A percentile compares a stretch with the other conserved stretches of the same genome.
Conservation (phyloP, 345 rosid species). For the Hypericum androsaemum region DNA sequence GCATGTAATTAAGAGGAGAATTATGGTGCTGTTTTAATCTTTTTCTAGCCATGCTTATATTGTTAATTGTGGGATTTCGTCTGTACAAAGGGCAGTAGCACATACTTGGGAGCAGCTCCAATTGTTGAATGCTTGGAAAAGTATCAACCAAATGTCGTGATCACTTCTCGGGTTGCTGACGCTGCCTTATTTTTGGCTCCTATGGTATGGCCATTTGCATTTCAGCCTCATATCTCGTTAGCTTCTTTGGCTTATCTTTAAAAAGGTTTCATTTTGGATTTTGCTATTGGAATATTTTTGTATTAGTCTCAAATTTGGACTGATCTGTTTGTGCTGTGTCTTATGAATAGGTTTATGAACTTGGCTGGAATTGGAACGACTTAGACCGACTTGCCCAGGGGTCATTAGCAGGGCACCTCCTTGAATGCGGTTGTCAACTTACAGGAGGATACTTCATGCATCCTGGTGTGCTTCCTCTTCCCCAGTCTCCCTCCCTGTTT, state of each 20-base stretch:
- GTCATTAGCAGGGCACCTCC: slow-evolving; percentile 78
- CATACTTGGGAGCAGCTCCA: slow-evolving; percentile 92
- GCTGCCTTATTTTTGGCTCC: slow-evolving; percentile 90
- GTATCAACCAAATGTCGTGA: slow-evolving; percentile 66
- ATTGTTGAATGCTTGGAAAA: slow-evolving; percentile 84
- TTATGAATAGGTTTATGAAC: slow-evolving; percentile 58
- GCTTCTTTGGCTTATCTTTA: too few relatives aligned
- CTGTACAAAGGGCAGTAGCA: slow-evolving; percentile 56
- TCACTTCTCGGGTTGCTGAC: slow-evolving; percentile 85
- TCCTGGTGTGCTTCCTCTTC: slow-evolving; percentile 47
- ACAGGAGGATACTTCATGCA: slow-evolving; percentile 99
- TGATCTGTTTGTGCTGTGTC: slow-evolving; percentile 5
- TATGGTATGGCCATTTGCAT: slow-evolving; percentile 41
- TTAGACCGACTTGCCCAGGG: slow-evolving; percentile 75
- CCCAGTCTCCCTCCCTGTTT: slow-evolving; percentile 4
- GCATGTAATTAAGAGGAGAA: not conserved
- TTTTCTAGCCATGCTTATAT: not conserved
- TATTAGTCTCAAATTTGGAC: not conserved
- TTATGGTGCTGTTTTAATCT: not conserved
- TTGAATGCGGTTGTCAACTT: slow-evolving; percentile 95
- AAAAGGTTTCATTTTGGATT: too few relatives aligned
- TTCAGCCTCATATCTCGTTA: not conserved
- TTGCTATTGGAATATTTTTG: not conserved
- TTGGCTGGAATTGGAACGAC: slow-evolving; percentile 94
- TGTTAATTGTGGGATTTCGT: slow-evolving; percentile 9